Percentiles rank a stretch among this genome's conserved stretches.
Evolutionary conservation across 148 eudicot species (phyloP).

Genomic region (Euryodendron excelsum): DNA sequence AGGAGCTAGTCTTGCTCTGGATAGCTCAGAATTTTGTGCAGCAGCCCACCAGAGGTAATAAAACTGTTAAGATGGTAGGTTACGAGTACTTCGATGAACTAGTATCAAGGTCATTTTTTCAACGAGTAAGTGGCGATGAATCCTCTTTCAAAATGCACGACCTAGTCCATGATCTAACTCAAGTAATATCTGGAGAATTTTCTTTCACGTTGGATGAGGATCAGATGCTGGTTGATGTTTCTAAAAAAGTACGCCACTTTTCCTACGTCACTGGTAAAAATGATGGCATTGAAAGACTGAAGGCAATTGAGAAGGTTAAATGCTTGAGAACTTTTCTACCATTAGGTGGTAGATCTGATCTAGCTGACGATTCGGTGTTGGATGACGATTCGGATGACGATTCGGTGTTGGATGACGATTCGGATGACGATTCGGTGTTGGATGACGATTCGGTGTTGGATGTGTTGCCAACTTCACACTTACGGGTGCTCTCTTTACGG

Average conservation of each 20-base stretch:
- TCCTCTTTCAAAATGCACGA: not conserved
- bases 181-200: not conserved
- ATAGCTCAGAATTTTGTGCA: not conserved
- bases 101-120: not conserved
- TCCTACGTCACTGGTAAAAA: not conserved
- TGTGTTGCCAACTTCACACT: not conserved
- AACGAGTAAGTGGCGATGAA: not conserved
- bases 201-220: not conserved
- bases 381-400: too few species aligned
- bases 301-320: not conserved
- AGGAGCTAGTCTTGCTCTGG: not conserved
- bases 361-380: too few species aligned
- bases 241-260: not conserved
- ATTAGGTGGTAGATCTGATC: not conserved
- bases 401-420: too few species aligned
- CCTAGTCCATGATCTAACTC: not conserved
- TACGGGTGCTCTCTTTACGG: not conserved
- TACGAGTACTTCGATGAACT: not conserved
- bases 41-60: not conserved
- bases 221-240: not conserved
- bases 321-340: not conserved
- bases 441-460: not conserved
- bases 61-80: not conserved
- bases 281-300: constrained; percentile 1
- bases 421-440: too few species aligned